Base-by-base conservation (phyloP, 306 rosid species). In the Pterocarpus macrocarpus region DNA sequence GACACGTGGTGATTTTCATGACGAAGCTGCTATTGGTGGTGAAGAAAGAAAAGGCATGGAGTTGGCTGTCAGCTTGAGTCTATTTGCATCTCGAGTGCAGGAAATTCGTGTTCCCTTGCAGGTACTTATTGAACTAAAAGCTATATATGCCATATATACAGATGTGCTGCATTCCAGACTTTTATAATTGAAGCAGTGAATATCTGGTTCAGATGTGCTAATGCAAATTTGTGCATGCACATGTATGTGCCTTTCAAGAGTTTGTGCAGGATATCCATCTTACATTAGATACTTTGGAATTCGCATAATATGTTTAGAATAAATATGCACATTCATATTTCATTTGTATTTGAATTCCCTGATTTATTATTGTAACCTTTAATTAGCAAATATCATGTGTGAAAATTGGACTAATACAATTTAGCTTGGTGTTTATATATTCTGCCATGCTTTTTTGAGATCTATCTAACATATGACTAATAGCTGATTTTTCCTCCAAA, bases 31-130 rank as follows among this genome's bases (percentile, higher is more conserved):
- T 75, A 94, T 94, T 80, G 98, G 97, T 36, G 97, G 97, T 79
- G 98, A 94, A 88, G 98, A 94, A 89, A 92, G 98, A 85, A 94
- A 89, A 85, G 98, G 98, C 78, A 94, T 94, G 98, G 98, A 94
- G 86, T 87, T 92, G 88, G 98, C 98, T 89, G 97, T 94, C 83
- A 94, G 97, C 91, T 89, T 94, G 85, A 92, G 97, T 89, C 83
- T 94, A 81, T 94, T 94, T 91, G 97, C 98, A 65, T 94, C 98
- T 66, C 89, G 98, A 81, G 98, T 94, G 81, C 98, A 92, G 89
- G 98, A 94, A 90, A 92, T 92, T 64, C 97, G 98, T 35, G 97
- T 94, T 85, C 97, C 98, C 79, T 86, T 94, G 50, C 97, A 92
- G 98, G 98, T 94, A 77, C 55, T 78, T 81, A 57, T 75, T 30